These are phyloP conservation scores for Puccinia horiana DNA, from an alignment of 1,284 basidiomycete genomes.

Conservation along the genomic window DNA sequence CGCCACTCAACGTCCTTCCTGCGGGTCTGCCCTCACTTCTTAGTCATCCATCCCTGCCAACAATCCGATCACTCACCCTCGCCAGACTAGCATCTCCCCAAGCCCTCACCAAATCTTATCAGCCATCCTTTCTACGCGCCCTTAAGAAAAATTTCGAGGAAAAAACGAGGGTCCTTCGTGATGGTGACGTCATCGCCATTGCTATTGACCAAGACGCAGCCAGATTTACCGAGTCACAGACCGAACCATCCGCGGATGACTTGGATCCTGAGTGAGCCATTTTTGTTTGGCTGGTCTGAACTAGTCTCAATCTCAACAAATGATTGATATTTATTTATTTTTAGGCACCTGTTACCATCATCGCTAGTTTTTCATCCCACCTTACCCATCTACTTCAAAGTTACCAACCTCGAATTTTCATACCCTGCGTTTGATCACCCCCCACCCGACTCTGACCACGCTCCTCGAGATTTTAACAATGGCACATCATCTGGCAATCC, in stretches of 20 bases:
- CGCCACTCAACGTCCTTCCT: constrained; percentile 54
- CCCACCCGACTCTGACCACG: constrained; percentile 46
- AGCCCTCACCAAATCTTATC: constrained; percentile 73
- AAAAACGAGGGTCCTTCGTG: constrained; percentile 68
- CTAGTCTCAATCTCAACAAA: not conserved
- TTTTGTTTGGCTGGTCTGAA: constrained; percentile 21
- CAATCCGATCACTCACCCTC: constrained; percentile 72
- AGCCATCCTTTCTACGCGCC: constrained; percentile 69
- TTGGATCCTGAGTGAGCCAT: constrained; percentile 57
- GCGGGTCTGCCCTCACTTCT: constrained; percentile 60
- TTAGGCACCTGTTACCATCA: not conserved
- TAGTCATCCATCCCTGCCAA: constrained; percentile 68
- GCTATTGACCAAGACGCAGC: constrained; percentile 67
- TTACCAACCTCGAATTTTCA: constrained; percentile 71
- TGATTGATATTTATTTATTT: not conserved
- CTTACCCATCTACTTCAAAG: constrained; percentile 70
- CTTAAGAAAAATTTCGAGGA: constrained; percentile 71
- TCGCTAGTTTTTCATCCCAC: constrained; percentile 55
- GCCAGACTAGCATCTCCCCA: constrained; percentile 80
- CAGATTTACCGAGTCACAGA: constrained; percentile 56
- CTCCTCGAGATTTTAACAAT: constrained; percentile 63
- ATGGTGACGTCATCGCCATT: constrained; percentile 78
- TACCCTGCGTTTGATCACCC: constrained; percentile 55
- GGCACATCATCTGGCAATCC: constrained; percentile 56
- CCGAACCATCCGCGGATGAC: constrained; percentile 57